Evolutionary conservation across 768 basidiomycete genomes (phyloP).

Genomic region (Boletales sp.): DNA sequence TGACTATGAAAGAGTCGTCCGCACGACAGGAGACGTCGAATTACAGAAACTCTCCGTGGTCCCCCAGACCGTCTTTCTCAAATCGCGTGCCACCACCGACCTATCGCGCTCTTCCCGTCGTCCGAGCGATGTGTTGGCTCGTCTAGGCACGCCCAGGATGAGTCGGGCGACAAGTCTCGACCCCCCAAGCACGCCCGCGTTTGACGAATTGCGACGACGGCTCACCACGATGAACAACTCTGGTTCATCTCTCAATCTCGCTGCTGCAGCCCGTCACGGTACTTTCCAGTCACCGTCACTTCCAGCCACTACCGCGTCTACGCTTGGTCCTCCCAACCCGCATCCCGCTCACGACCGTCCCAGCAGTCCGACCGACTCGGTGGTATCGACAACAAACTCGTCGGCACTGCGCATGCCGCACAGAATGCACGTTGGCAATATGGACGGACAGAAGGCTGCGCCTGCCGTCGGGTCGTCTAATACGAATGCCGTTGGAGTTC

Average conservation of each 20-base stretch:
- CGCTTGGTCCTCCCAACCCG: conserved; percentile 23
- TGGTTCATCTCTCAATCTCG: conserved; percentile 53
- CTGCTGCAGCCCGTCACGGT: conserved; percentile 36
- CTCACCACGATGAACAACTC: conserved; percentile 76
- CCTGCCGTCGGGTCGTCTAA: conserved; percentile 87
- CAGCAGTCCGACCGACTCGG: conserved; percentile 79
- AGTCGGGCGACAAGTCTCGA: conserved; percentile 50
- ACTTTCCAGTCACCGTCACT: conserved; percentile 11
- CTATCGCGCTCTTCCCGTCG: conserved; percentile 39
- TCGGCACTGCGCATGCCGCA: conserved; percentile 54
- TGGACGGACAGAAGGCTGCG: conserved; percentile 81
- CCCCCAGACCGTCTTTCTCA: conserved; percentile 88
- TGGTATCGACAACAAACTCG: conserved; percentile 69
- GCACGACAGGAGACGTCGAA: conserved; percentile 64
- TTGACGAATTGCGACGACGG: conserved; percentile 75
- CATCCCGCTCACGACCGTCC: conserved; percentile 48
- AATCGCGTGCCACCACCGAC: conserved; percentile 40
- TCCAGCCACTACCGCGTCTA: conserved; percentile 3
- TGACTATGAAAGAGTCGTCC: conserved; percentile 61
- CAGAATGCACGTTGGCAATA: conserved; percentile 65
- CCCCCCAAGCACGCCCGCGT: conserved; percentile 48
- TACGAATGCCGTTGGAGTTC: conserved; percentile 75
- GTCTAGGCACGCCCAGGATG: conserved; percentile 49
- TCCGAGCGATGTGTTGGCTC: conserved; percentile 37
- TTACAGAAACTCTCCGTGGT: conserved; percentile 87